A percentile compares a stretch with the other conserved stretches of the same genome.
phyloP scores from a whole-genome alignment of 2,329 filamentous ascomycete genomes.

The Verticillium zaregamsianum region DNA sequence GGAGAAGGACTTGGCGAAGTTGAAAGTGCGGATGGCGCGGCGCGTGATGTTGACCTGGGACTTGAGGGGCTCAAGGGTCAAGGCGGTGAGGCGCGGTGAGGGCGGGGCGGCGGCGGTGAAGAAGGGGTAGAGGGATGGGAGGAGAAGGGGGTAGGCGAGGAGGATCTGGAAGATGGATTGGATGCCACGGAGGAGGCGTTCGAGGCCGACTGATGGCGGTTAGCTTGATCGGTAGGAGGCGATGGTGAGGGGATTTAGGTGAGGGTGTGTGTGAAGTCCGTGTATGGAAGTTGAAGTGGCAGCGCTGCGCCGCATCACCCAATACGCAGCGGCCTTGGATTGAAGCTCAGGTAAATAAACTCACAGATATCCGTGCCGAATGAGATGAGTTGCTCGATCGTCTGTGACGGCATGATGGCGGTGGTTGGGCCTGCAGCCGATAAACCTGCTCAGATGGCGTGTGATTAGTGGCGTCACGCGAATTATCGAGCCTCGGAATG shows the following conservation, averaged over 20 bases:
- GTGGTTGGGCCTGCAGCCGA: neutral
- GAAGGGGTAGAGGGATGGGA: constrained; percentile 26
- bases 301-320: neutral
- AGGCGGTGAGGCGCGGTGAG: constrained; percentile 19
- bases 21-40: constrained; percentile 64
- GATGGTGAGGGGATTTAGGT: neutral
- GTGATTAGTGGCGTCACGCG: neutral
- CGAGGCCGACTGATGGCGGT: constrained; percentile 48
- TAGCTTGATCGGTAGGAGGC: neutral
- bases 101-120: constrained; percentile 8
- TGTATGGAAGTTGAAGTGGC: too few relatives aligned
- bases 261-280: neutral
- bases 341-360: constrained; percentile 9
- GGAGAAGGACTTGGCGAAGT: constrained; percentile 59
- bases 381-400: constrained; percentile 32
- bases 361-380: constrained; percentile 45
- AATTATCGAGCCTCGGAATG: neutral
- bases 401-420: constrained; percentile 1
- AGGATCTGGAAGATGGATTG: constrained; percentile 49
- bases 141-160: constrained; percentile 36
- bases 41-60: constrained; percentile 44
- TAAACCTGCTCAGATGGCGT: neutral
- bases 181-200: constrained; percentile 55
- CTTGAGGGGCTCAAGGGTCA: constrained; percentile 30
- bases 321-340: neutral